Evolutionary conservation across 306 rosid genomes (phyloP), one percentile per base, ranked within the genome.

Genomic region (Cicer arietinum): DNA sequence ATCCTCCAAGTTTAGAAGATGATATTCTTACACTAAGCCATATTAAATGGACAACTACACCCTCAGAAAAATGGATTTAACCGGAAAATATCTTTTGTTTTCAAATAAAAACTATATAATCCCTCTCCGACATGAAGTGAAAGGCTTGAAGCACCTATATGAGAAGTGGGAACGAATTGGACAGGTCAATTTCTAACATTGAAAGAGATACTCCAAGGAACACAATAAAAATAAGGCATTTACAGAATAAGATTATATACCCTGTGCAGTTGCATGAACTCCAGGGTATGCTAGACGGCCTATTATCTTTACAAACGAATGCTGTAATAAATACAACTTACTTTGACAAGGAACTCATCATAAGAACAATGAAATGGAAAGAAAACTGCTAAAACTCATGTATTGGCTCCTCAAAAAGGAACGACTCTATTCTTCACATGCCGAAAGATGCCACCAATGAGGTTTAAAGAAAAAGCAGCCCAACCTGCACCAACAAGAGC

Each of bases 291-390:
- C 75, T 65, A 59, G 10, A 81, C 43, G 52, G 70, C 80, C 86
- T 68, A 72, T 82, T 54, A 79, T 79, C 86, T 85, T 82, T 85
- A 85, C 88, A 85, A 82, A 85, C 85, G 74, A 85, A 81, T 81
- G 78, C 57, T 85, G 85, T 81, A 52, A 75, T 60, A 78, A 75
- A 79, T 79, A 79, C 51, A 85, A 60, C 66, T 71, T 76, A 72
- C 84, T 59, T 71, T 62, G 76, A 73, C 46, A 59, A 73, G 70
- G 72, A 82, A 82, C 84, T 79, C 82, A 43, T 54, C 71, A 66
- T 17, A 65, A 61, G 75, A 81, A 81, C 80, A 81, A 48, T 73
- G 70, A 52, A 69, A 64, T 17, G 30, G 6, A 44, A 67, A 65
- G 70, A 74, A 78, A 69, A 79, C 57, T 76, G 85, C 76, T 64